phyloP scores from a whole-genome alignment of 148 eudicot species.

The Silene uniflora region DNA sequence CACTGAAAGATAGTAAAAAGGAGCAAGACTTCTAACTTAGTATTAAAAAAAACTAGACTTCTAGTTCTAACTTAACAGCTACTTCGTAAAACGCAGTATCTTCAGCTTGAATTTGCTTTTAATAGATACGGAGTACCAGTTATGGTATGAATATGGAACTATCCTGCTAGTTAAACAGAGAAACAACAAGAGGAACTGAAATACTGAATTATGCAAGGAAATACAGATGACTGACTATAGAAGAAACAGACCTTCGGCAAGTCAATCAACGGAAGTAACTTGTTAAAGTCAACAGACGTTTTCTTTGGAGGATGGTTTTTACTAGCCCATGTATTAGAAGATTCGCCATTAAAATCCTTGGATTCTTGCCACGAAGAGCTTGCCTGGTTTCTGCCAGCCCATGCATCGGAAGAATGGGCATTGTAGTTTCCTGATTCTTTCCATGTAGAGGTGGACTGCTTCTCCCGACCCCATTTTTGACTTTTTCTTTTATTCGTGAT shows the following conservation, averaged over 20 bases:
- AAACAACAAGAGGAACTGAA: too few species aligned
- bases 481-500: conserved; percentile 53
- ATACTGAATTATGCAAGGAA: neutral
- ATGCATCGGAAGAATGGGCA: neutral
- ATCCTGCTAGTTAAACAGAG: too few species aligned
- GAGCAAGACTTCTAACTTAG: too few species aligned
- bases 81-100: neutral
- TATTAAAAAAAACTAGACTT: too few species aligned
- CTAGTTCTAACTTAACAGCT: neutral
- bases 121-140: neutral
- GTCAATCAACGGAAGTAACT: conserved; percentile 53
- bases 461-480: conserved; percentile 58
- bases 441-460: conserved; percentile 30
- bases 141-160: too few species aligned
- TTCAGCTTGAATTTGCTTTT: neutral
- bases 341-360: conserved; percentile 20
- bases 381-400: conserved; percentile 4
- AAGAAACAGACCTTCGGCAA: conserved; percentile 54
- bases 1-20: too few species aligned
- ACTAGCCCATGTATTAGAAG: conserved; percentile 13
- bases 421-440: conserved; percentile 30
- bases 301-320: conserved; percentile 27
- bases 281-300: conserved; percentile 48
- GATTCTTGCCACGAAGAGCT: conserved; percentile 17
- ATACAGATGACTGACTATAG: neutral